Evolutionary conservation across 2,329 filamentous ascomycete genomes (phyloP).

Genomic region (Ophiostoma populinum): DNA sequence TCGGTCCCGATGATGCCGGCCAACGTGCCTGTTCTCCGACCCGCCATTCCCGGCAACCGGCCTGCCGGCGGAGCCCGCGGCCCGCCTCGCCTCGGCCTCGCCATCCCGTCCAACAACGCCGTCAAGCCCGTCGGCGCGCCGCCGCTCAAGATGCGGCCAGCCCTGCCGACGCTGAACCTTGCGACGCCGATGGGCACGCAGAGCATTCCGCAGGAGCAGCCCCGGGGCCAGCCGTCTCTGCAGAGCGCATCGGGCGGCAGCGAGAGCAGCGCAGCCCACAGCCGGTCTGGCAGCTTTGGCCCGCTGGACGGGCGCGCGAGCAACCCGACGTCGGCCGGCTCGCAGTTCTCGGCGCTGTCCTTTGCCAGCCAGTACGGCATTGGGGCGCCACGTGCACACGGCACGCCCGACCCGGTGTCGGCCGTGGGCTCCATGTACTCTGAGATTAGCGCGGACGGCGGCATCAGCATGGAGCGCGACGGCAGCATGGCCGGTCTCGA

Average conservation of each 20-base stretch:
- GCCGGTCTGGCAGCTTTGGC: constrained; percentile 70
- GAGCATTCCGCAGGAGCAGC: constrained; percentile 52
- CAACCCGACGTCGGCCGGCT: constrained; percentile 74
- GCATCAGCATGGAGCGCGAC: constrained; percentile 64
- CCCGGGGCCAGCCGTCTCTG: constrained; percentile 35
- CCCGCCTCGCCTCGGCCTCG: constrained; percentile 60
- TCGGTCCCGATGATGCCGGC: constrained; percentile 48
- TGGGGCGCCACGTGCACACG: constrained; percentile 43
- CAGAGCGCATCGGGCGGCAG: constrained; percentile 61
- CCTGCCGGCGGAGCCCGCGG: constrained; percentile 44
- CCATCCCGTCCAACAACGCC: constrained; percentile 77
- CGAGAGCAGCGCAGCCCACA: constrained; percentile 63
- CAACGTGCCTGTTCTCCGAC: constrained; percentile 64
- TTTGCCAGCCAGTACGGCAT: constrained; percentile 61
- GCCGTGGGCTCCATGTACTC: constrained; percentile 77
- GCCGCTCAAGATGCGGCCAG: constrained; percentile 29
- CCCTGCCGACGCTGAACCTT: constrained; percentile 64
- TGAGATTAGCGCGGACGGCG: constrained; percentile 53
- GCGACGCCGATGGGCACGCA: constrained; percentile 78
- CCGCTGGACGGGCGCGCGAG: constrained; percentile 58
- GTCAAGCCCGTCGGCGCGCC: constrained; percentile 52
- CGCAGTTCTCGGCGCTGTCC: constrained; percentile 66
- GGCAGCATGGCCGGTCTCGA: constrained; percentile 62
- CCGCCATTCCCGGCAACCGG: constrained; percentile 45
- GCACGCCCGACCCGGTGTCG: constrained; percentile 70